These are phyloP conservation scores for Tardiomyces blankii DNA, from an alignment of 1,139 yeast species.

Conservation along the genomic window DNA sequence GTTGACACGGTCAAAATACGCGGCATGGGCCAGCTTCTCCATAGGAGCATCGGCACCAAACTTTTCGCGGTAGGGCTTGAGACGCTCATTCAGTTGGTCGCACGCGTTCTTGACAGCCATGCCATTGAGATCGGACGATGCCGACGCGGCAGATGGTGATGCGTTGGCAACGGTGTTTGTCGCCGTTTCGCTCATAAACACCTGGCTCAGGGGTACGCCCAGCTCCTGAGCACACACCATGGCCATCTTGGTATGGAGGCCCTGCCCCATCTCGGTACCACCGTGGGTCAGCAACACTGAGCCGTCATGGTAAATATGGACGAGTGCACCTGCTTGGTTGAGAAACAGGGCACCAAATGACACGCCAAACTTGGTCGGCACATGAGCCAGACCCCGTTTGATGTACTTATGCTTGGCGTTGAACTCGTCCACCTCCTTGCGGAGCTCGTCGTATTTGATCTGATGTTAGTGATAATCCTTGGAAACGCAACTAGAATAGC, in stretches of 20 bases:
- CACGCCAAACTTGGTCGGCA: constrained; percentile 36
- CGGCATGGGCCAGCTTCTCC: constrained; percentile 29
- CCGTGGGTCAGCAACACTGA: constrained; percentile 34
- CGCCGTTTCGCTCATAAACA: constrained; percentile 34
- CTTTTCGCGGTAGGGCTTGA: constrained; percentile 28
- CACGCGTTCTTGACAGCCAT: constrained; percentile 37
- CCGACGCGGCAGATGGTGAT: constrained; percentile 38
- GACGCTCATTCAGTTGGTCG: constrained; percentile 31
- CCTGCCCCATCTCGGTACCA: constrained; percentile 41
- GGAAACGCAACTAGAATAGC: too few species aligned
- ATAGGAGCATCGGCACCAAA: constrained; percentile 29
- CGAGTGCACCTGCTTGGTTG: constrained; percentile 37
- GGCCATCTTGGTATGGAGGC: constrained; percentile 37
- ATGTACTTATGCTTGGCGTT: constrained; percentile 31
- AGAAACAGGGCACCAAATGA: constrained; percentile 34
- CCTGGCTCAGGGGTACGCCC: constrained; percentile 28
- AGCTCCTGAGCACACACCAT: constrained; percentile 35
- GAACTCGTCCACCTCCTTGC: constrained; percentile 29
- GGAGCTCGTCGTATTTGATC: constrained; percentile 23
- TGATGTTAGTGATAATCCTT: not conserved
- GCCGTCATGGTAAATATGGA: constrained; percentile 36
- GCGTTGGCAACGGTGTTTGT: constrained; percentile 36
- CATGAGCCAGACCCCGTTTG: constrained; percentile 34
- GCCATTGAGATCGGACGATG: constrained; percentile 36
- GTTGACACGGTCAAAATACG: constrained; percentile 33